A percentile compares a stretch with the other conserved stretches of the same genome.
Evolutionary conservation across 1,284 basidiomycete species (phyloP).

Genomic region (Rhodotorula sp.): DNA sequence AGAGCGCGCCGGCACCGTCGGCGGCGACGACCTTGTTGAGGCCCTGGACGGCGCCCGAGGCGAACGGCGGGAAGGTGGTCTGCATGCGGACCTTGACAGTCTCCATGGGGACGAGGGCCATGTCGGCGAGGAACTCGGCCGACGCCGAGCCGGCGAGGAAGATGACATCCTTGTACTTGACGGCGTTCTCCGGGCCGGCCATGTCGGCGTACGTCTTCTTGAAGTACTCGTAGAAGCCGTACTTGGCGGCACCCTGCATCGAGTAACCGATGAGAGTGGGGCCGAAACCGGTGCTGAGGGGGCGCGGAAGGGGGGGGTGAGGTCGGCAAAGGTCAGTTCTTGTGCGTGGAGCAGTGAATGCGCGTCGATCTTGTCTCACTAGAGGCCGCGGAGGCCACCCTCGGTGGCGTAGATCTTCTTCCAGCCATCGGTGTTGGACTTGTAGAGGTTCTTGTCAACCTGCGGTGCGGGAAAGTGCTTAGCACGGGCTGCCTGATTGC

Average conservation of each 20-base stretch:
- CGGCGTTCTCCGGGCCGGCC: slow-evolving; percentile 48
- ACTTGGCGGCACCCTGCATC: slow-evolving; percentile 49
- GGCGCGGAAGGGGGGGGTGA: background rate
- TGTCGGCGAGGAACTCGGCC: slow-evolving; percentile 49
- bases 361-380: slow-evolving; percentile 29
- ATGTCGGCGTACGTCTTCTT: slow-evolving; percentile 48
- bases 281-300: slow-evolving; percentile 46
- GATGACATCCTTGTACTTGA: slow-evolving; percentile 50
- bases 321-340: background rate
- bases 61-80: slow-evolving; percentile 49
- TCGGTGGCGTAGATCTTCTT: slow-evolving; percentile 47
- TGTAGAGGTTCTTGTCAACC: slow-evolving; percentile 50
- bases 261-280: slow-evolving; percentile 49
- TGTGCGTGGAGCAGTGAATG: too few species aligned
- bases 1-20: slow-evolving; percentile 48
- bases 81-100: slow-evolving; percentile 51
- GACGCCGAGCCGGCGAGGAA: slow-evolving; percentile 50
- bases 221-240: slow-evolving; percentile 49
- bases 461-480: slow-evolving; percentile 4
- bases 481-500: background rate
- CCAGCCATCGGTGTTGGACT: slow-evolving; percentile 49
- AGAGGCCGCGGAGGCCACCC: slow-evolving; percentile 47
- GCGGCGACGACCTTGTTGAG: slow-evolving; percentile 45
- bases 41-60: slow-evolving; percentile 42
- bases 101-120: slow-evolving; percentile 49